Base-by-base conservation (phyloP, 108 stramenopile genomes). In the Skeletonema costatum region DNA sequence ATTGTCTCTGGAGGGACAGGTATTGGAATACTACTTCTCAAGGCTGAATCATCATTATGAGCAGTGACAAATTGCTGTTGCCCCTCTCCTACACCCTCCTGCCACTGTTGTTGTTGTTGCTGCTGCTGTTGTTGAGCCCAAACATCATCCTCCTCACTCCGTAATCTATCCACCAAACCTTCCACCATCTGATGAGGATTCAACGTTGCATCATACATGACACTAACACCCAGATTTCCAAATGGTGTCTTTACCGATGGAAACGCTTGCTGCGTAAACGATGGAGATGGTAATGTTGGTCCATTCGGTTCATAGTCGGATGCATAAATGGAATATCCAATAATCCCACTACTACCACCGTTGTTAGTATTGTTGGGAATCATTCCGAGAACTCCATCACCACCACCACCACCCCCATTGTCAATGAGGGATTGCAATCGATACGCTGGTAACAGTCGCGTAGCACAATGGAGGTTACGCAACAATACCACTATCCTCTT, bases 401-500 rank as follows among this genome's bases (percentile, higher is more conserved):
- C 65, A 51, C 11, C 39, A 4, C 17, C 65, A 12, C 29, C 46
- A 68, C 29, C 32, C 33, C 9, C 5, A 56, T 60, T 74, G 30
- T 73, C 31, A 17, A 70, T 64, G n/a, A 64, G 66, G 42, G 61
- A 78, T 31, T 63, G 58, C 21, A 90, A 66, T 41, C 78, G 76
- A 68, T 90, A 84, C 17, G 90, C 80, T 14, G 92, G 94, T 10
- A 95, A 42, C 80, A 95, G 78, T n/a, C 90, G 67, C 2, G 89
- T 86, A 71, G 77, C 70, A 66, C 90, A 90, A 68, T 91, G 88
- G 48, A 95, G 51, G 35, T 77, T 84, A 2, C 94, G 73, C 60
- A 92, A 48, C 78, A 84, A 83, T 62, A 92, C 77, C 30, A 92
- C 90, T 32, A 92, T 88, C 50, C 88, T 76, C 62, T 91, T 90